Evolutionary conservation across 345 rosid species (phyloP), one percentile per base, ranked within the genome.

Genomic region (Laguncularia racemosa): DNA sequence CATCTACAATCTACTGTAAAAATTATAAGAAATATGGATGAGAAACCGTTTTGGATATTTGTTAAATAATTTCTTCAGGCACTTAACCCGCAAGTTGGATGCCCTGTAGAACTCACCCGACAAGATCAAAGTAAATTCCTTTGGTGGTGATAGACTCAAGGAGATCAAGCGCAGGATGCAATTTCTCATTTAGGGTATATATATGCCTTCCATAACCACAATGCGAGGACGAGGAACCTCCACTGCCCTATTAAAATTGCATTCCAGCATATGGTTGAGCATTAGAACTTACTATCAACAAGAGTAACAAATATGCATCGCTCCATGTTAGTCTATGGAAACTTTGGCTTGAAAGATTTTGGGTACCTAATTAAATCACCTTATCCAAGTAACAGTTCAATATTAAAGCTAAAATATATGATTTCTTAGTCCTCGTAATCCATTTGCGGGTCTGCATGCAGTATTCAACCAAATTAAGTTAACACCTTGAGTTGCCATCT

Each of bases 41-140:
- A 59, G 55, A 55, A 66, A 89, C 99, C 86, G 99, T 89, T 73
- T 93, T 97, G 54, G 99, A 89, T 52, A 93, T 87, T 73, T 93
- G 97, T 67, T 87, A 97, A 69, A 93, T 93, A 18, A 93, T 93
- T 73, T 93, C 97, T 77, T 93, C 97, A 67, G 99, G 99, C 74
- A 83, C 99, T 74, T 89, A 96, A 64, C 83, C 96, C 72, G 80
- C 99, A 63, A 95, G 99, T 71, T 93, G 97, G 71, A 93, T 93
- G 70, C 89, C 99, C 38, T 95, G 78, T 67, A 93, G 71, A 65
- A 93, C 99, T 63, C 96, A 84, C 68, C 89, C 86, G 64, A 93
- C 99, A 62, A 93, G 95, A 76, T 93, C 99, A 70, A 87, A 84
- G 74, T 93, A 96, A 76, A 93, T 85, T 54, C 97, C 97, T 58